phyloP scores from a whole-genome alignment of 495 filamentous ascomycete genomes.

The Bacidia rubella region DNA sequence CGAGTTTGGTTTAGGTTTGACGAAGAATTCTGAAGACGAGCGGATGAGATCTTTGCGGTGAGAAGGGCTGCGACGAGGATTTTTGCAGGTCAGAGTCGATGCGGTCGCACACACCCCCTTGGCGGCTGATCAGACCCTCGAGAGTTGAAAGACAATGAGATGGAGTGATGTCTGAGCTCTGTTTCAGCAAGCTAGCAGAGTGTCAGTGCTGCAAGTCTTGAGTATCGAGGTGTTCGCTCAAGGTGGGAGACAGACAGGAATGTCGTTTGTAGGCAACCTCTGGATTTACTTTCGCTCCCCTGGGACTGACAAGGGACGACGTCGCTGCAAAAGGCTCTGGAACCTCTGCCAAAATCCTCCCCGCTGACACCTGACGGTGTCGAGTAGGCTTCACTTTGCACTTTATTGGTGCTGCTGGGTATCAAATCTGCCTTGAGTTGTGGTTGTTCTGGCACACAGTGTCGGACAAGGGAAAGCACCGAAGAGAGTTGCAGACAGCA shows the following conservation, averaged over 20 bases:
- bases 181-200: background rate
- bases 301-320: too few relatives aligned
- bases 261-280: background rate
- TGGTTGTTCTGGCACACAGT: too few relatives aligned
- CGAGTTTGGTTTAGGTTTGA: background rate
- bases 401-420: too few relatives aligned
- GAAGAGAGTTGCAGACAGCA: background rate
- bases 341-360: background rate
- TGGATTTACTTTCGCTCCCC: background rate
- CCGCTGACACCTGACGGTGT: background rate
- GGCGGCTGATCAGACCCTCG: background rate
- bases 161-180: background rate
- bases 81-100: background rate
- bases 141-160: background rate
- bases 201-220: background rate
- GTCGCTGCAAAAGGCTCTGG: background rate
- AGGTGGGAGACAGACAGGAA: background rate
- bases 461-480: too few relatives aligned
- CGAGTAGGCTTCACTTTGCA: background rate
- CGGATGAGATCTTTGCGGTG: background rate
- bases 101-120: constrained; percentile 7
- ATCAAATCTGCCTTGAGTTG: too few relatives aligned
- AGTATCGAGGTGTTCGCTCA: background rate
- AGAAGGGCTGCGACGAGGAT: background rate
- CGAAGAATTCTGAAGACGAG: background rate